Evolutionary conservation across 2,329 filamentous ascomycete species (phyloP).

Genomic region (Xylariaceae sp.): DNA sequence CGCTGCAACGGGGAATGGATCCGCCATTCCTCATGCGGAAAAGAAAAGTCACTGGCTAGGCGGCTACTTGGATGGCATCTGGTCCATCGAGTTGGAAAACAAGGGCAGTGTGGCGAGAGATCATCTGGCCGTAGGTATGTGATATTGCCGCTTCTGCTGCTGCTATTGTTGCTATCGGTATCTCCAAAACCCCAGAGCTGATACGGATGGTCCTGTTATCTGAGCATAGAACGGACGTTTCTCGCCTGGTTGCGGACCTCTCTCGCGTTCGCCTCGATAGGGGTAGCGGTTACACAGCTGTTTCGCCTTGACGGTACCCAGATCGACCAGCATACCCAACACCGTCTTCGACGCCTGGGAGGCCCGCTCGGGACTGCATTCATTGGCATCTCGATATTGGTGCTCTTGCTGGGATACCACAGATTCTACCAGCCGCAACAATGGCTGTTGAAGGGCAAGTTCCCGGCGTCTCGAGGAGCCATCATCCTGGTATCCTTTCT

Average conservation of each 20-base stretch:
- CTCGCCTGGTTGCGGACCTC: constrained; percentile 81
- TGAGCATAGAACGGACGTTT: constrained; percentile 69
- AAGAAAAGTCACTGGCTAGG: constrained; percentile 47
- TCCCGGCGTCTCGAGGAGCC: constrained; percentile 71
- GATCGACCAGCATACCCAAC: constrained; percentile 31
- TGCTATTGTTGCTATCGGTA: neutral
- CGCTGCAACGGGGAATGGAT: constrained; percentile 22
- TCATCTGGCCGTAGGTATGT: constrained; percentile 69
- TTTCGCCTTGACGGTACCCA: constrained; percentile 74
- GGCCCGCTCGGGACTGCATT: constrained; percentile 74
- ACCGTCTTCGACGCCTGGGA: constrained; percentile 53
- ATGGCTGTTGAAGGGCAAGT: constrained; percentile 75
- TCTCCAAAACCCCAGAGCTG: constrained; percentile 7
- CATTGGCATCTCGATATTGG: constrained; percentile 67
- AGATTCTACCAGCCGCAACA: constrained; percentile 73
- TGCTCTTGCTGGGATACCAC: constrained; percentile 71
- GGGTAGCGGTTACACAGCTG: constrained; percentile 77
- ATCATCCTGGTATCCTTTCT: constrained; percentile 64
- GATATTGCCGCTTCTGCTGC: neutral
- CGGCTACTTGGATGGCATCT: constrained; percentile 43
- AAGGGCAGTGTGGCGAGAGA: constrained; percentile 80
- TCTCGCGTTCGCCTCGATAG: constrained; percentile 74
- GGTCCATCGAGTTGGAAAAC: constrained; percentile 72
- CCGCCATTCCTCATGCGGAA: constrained; percentile 16
- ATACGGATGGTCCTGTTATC: constrained; percentile 9